Base-by-base conservation (phyloP, 306 rosid species). In the Begonia fuchsioides region DNA sequence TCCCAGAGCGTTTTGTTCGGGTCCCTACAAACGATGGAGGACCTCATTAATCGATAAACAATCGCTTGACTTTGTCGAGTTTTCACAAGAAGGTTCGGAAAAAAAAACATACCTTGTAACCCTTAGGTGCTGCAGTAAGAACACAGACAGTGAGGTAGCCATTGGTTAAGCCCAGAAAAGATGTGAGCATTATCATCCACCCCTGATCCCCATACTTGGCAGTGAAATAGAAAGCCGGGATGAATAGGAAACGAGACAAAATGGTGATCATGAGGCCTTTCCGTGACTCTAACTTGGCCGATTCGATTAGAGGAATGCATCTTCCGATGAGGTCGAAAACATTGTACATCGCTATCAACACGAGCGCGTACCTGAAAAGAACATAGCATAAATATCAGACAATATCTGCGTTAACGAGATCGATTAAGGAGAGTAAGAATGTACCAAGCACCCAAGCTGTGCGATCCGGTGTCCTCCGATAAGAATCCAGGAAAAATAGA, bases 1-100 rank as follows among this genome's bases (percentile, higher is more conserved):
- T 58, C 97, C 97, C 69, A 90, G 68, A 2, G 97, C 95, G 69
- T 90, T 90, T 66, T 84, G 97, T 63, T 90, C 97, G 3, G 95
- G 97, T 44, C 95, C 97, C 97, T 88, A 26, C 55, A 66, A 26
- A 54, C 59, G 7, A 16, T 26, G 26, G 12, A 26, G n/a, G n/a
- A 26, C 7, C 8, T 26, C 35, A 26, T 26, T 26, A 26, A 26
- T 26, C 35, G 8, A n/a, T n/a, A n/a, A n/a, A n/a, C n/a, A n/a
- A n/a, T 20, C 32, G 32, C n/a, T 20, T 2, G 3, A 26, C 35
- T 5, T 4, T 26, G 7, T 26, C 35, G 35, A 26, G 35, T 26
- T 26, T 26, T 26, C 3, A 26, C 5, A 1, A 26, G 35, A 26
- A 0, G 32, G 32, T 3, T 20, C 5, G 3, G 32, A 20, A 54